These are phyloP conservation scores for Lithohypha guttulata DNA, from an alignment of 2,329 filamentous ascomycete species.

Conservation along the genomic window DNA sequence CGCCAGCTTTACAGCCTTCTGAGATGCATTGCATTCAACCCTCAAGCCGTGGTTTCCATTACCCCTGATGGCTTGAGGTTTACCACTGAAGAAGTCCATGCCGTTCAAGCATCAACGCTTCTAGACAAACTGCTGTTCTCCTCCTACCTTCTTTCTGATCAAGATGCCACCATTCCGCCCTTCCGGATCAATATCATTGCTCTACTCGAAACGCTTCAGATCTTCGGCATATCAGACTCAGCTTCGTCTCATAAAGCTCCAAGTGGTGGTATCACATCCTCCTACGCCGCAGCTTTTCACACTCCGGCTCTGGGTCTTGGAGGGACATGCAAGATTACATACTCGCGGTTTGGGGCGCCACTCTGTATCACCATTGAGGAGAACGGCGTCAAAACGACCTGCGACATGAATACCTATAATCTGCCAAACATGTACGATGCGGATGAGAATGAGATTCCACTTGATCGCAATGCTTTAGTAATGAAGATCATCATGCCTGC, in stretches of 20 bases:
- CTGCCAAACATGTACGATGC: conserved; percentile 15
- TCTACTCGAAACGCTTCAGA: conserved; percentile 86
- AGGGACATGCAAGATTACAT: conserved; percentile 76
- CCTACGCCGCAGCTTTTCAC: conserved; percentile 60
- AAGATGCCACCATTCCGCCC: conserved; percentile 42
- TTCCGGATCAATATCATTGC: conserved; percentile 84
- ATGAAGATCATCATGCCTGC: conserved; percentile 93
- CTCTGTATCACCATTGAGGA: conserved; percentile 82
- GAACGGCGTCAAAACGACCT: conserved; percentile 75
- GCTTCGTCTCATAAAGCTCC: conserved; percentile 34
- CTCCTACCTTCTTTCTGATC: conserved; percentile 60
- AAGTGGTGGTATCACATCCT: conserved; percentile 28
- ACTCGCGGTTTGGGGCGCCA: conserved; percentile 61
- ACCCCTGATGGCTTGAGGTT: conserved; percentile 78
- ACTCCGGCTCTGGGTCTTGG: conserved; percentile 72
- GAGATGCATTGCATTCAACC: conserved; percentile 50
- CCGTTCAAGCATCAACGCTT: conserved; percentile 84
- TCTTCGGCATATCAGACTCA: conserved; percentile 69
- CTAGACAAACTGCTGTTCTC: conserved; percentile 84
- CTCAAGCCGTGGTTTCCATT: conserved; percentile 59
- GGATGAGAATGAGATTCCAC: conserved; percentile 76
- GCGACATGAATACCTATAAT: conserved; percentile 80
- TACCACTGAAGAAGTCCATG: conserved; percentile 73
- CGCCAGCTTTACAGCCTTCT: conserved; percentile 51
- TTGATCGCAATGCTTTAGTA: conserved; percentile 65